Base-by-base conservation (phyloP, 805 yeast genomes). In the Maudiozyma bulderi region DNA sequence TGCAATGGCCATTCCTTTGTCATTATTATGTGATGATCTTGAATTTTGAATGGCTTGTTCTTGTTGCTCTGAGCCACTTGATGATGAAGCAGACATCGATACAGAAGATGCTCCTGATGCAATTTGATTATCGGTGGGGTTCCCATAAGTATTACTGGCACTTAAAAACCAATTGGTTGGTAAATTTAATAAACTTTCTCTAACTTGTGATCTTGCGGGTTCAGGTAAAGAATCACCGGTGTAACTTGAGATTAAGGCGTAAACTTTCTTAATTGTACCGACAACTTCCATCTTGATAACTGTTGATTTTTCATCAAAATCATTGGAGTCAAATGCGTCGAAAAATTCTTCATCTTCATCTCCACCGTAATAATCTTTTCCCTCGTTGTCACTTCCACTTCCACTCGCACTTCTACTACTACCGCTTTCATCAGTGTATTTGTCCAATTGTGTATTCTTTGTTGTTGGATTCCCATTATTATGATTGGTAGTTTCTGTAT, bases 201-300 rank as follows among this genome's bases (percentile, higher is more conserved):
- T 75, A 11, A 93, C 95, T 46, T 84, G 82, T 1, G 84, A 72
- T 54, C 95, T 77, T 7, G 89, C 88, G 3, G 86, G 85, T 54
- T 83, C 88, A 7, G 89, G 87, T 34, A 84, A 65, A 3, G 88
- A 78, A 51, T 74, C 78, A 0, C 90, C 88, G 1, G 89, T 86
- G 56, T 87, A 86, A 54, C 85, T 86, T 3, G 97, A 86, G 9
- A 93, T 85, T 38, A 91, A 79, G 40, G 81, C 79, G 35, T 90
- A 89, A 44, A 89, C 88, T 61, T 88, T 91, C 63, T 87, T 86
- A 29, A 93, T 90, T 0, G 97, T 93, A 0, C 85, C 77, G 8
- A 90, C 82, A 35, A 91, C 87, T 56, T 91, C 99, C 55, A 81
- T 77, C 54, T 86, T 84, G 35, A 90, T 75, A 43, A 80, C 71